Percentiles rank a stretch among this genome's conserved stretches.
These are phyloP conservation scores for Phaeodactylum tricornutum DNA, from an alignment of 108 stramenopile species.

Conservation along the genomic window DNA sequence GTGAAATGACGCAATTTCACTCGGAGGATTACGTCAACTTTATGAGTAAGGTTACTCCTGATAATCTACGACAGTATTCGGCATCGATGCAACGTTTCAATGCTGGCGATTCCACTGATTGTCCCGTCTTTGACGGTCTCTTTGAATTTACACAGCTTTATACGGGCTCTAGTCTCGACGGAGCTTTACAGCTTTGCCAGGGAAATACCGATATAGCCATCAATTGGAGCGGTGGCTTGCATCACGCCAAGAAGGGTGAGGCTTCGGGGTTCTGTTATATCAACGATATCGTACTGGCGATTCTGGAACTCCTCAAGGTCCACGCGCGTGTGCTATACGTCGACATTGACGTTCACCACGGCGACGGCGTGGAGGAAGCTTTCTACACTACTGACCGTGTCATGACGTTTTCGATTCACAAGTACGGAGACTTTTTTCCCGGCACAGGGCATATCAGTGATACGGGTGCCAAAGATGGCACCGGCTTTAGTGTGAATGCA, in stretches of 20 bases:
- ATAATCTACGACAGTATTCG: conserved; percentile 68
- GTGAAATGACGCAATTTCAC: conserved; percentile 94
- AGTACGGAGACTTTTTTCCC: conserved; percentile 99
- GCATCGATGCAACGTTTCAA: conserved; percentile 86
- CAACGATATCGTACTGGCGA: conserved; percentile 99
- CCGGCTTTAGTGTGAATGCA: conserved; percentile 92
- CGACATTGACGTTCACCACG: conserved; percentile 99
- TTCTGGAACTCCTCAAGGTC: conserved; percentile 97
- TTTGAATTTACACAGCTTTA: conserved; percentile 95
- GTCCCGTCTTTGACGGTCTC: conserved; percentile 98
- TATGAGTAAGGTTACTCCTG: conserved; percentile 82
- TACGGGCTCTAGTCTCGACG: conserved; percentile 93
- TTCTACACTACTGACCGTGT: conserved; percentile 99
- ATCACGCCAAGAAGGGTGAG: conserved; percentile 99
- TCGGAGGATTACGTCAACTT: conserved; percentile 95
- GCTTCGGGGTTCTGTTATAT: conserved; percentile 96
- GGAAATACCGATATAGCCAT: conserved; percentile 91
- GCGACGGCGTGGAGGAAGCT: conserved; percentile 99
- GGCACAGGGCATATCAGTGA: conserved; percentile 97
- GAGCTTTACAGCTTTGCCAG: conserved; percentile 93
- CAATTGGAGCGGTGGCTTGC: conserved; percentile 99
- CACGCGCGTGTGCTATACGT: conserved; percentile 98
- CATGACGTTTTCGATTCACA: conserved; percentile 99
- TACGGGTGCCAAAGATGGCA: conserved; percentile 92
- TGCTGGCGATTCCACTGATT: conserved; percentile 95